These are phyloP conservation scores for Hypoxylon fragiforme DNA, from an alignment of 495 filamentous ascomycete genomes.

Conservation along the genomic window DNA sequence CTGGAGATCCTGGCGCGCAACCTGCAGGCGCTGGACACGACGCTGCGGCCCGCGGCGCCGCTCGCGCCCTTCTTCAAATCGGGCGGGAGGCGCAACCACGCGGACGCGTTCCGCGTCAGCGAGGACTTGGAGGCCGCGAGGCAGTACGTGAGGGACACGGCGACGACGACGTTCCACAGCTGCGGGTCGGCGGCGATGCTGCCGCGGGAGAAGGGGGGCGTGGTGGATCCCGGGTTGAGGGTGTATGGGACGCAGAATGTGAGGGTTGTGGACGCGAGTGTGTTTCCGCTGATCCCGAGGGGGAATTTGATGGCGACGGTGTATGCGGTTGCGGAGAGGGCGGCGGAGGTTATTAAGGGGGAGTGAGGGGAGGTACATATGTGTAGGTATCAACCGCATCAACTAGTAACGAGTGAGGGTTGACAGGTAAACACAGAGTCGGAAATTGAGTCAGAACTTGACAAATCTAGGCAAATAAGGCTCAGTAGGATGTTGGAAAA, in stretches of 20 bases:
- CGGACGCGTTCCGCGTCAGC: slow-evolving; percentile 1
- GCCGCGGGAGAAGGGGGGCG: slow-evolving; percentile 11
- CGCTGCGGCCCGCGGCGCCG: slow-evolving; percentile 7
- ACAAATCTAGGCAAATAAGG: too few relatives aligned
- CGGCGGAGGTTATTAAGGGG: slow-evolving; percentile 10
- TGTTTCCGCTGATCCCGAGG: slow-evolving; percentile 51
- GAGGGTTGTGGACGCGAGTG: slow-evolving; percentile 54
- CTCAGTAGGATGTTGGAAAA: too few relatives aligned
- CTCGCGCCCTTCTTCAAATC: slow-evolving; percentile 6
- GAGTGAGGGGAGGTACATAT: not conserved
- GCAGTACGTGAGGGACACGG: slow-evolving; percentile 3
- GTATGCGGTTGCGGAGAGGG: slow-evolving; percentile 60
- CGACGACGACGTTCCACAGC: slow-evolving; percentile 3
- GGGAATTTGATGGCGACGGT: slow-evolving; percentile 51
- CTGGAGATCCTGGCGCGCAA: slow-evolving; percentile 7
- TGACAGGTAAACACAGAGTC: too few relatives aligned
- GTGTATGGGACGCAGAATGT: slow-evolving; percentile 17
- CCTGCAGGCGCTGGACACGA: slow-evolving; percentile 4
- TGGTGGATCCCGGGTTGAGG: slow-evolving; percentile 13
- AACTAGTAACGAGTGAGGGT: too few relatives aligned
- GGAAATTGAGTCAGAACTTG: too few relatives aligned
- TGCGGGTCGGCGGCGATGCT: slow-evolving; percentile 15
- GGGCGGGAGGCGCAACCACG: slow-evolving; percentile 5
- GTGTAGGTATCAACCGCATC: too few relatives aligned
- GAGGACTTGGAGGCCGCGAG: slow-evolving; percentile 3